Percentiles rank a stretch among this genome's conserved stretches.
Conservation (phyloP, 441 rosid species). For the Capsella rubella region DNA sequence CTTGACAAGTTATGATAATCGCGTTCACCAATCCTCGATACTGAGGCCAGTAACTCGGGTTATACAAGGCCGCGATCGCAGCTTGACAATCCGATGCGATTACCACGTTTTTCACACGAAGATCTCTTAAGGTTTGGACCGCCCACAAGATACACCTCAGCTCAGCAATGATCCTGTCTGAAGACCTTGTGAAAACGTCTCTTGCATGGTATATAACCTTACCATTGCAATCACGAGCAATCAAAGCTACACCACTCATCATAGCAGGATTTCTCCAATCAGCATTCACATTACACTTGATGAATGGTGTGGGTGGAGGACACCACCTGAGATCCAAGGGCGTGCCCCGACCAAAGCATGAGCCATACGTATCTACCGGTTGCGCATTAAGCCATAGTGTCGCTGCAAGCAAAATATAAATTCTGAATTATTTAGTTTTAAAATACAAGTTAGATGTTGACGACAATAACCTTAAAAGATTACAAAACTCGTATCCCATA, state of each 20-base stretch:
- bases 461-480: neutral
- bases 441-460: no score
- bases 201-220: neutral
- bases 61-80: neutral
- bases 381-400: neutral
- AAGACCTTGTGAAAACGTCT: neutral
- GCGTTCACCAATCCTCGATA: neutral
- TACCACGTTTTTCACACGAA: neutral
- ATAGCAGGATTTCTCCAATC: neutral
- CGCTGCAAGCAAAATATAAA: no score
- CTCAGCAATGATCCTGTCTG: neutral
- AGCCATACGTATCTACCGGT: neutral
- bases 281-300: neutral
- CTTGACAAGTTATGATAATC: neutral
- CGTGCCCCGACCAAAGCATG: neutral
- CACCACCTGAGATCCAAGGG: neutral
- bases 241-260: neutral
- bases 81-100: slow-evolving; percentile 5
- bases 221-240: neutral
- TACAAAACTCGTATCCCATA: neutral
- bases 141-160: neutral
- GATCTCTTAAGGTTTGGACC: neutral
- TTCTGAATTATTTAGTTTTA: no score
- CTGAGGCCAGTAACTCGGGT: neutral
- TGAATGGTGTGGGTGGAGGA: neutral